Conservation (phyloP, 225 moss, liverwort and hornwort genomes). For the Polytrichum formosum region DNA sequence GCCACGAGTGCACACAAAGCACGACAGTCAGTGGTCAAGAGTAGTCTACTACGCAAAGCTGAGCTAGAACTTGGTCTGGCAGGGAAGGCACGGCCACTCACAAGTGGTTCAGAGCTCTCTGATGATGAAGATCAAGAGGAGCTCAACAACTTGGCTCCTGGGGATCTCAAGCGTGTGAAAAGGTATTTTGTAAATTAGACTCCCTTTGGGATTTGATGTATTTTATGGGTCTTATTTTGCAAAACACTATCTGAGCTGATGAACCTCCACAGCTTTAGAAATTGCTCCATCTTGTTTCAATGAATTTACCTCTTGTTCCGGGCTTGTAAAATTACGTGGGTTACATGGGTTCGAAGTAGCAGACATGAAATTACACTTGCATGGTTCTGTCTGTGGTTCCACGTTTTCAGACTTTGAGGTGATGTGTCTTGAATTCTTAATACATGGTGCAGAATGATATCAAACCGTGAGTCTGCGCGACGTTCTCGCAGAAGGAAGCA, state of each 20-base stretch:
- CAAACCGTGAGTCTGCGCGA: slow-evolving; percentile 92
- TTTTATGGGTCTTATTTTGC: neutral
- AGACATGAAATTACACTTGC: too few species aligned
- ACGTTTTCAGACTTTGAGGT: too few species aligned
- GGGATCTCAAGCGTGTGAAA: slow-evolving; percentile 85
- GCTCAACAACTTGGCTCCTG: slow-evolving; percentile 51
- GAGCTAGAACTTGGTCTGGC: slow-evolving; percentile 33
- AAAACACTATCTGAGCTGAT: neutral
- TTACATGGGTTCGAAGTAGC: too few species aligned
- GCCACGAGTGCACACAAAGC: slow-evolving; percentile 7
- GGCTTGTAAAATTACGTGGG: too few species aligned
- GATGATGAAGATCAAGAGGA: slow-evolving; percentile 84
- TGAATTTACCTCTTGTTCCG: too few species aligned
- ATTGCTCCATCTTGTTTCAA: too few species aligned
- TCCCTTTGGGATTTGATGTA: neutral
- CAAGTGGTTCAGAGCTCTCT: slow-evolving; percentile 84
- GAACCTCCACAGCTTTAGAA: too few species aligned
- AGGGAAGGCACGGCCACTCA: slow-evolving; percentile 43
- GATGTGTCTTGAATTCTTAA: too few species aligned
- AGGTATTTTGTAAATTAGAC: slow-evolving; percentile 32
- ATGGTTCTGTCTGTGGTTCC: too few species aligned
- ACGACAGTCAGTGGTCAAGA: slow-evolving; percentile 16
- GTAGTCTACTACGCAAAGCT: slow-evolving; percentile 39
- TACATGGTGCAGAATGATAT: slow-evolving; percentile 70
- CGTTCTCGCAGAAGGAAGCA: slow-evolving; percentile 90